A percentile compares a stretch with the other conserved stretches of the same genome.
These are phyloP conservation scores for Rubus idaeus DNA, from an alignment of 306 rosid genomes.

Conservation along the genomic window DNA sequence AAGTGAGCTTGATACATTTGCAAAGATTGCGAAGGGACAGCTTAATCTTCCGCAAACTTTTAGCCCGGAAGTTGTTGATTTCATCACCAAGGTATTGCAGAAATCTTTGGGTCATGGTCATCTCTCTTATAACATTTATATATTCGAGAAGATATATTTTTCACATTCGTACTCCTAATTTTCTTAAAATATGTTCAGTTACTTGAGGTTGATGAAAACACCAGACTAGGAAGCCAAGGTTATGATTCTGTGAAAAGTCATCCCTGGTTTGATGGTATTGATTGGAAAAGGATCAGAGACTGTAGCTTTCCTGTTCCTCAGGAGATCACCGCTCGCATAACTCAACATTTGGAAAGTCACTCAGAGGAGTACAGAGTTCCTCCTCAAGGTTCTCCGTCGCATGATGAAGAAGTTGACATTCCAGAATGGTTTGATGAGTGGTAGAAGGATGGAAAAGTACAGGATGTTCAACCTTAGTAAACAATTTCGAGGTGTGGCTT, in stretches of 20 bases:
- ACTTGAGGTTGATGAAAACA: conserved; percentile 82
- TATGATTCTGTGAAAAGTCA: conserved; percentile 62
- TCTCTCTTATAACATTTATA: not conserved
- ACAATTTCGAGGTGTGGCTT: conserved; percentile 29
- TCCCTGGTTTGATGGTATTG: conserved; percentile 82
- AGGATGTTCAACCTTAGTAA: conserved; percentile 25
- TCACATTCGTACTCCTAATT: conserved; percentile 29
- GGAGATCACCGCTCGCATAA: conserved; percentile 62
- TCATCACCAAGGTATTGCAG: conserved; percentile 74
- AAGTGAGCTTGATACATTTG: conserved; percentile 80
- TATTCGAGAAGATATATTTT: not conserved
- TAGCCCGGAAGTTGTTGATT: conserved; percentile 79
- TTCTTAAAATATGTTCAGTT: conserved; percentile 49
- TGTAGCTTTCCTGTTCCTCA: conserved; percentile 60
- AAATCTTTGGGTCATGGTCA: conserved; percentile 13
- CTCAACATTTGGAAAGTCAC: conserved; percentile 61
- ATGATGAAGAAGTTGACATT: conserved; percentile 47
- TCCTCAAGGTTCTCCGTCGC: conserved; percentile 47
- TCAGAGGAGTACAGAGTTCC: conserved; percentile 51
- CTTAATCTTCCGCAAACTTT: conserved; percentile 67
- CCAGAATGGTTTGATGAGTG: conserved; percentile 94
- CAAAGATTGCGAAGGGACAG: conserved; percentile 87
- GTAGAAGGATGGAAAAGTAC: conserved; percentile 44
- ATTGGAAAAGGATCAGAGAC: conserved; percentile 67
- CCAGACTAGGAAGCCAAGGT: conserved; percentile 82